A percentile compares a stretch with the other conserved stretches of the same genome.
These are phyloP conservation scores for Fusarium burgessii DNA, from an alignment of 2,329 filamentous ascomycete species.

Conservation along the genomic window DNA sequence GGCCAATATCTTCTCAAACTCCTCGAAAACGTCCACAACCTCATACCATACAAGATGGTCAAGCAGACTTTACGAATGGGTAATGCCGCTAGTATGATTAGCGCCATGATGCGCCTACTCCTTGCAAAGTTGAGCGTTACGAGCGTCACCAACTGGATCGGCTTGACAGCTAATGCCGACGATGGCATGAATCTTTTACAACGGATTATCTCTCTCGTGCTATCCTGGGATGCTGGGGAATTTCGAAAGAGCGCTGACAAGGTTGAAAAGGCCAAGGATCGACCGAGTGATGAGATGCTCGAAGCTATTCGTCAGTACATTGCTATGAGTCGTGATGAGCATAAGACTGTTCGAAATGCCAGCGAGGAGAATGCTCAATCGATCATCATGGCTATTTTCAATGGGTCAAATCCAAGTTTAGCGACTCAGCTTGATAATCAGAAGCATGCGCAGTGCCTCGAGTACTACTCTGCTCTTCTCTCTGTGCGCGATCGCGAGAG, in stretches of 20 bases:
- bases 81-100: constrained; percentile 86
- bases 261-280: constrained; percentile 71
- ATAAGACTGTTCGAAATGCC: constrained; percentile 67
- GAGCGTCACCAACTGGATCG: constrained; percentile 82
- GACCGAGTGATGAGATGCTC: constrained; percentile 70
- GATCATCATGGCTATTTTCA: constrained; percentile 75
- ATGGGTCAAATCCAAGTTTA: constrained; percentile 60
- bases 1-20: constrained; percentile 80
- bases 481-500: constrained; percentile 79
- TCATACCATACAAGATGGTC: constrained; percentile 78
- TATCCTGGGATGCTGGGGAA: constrained; percentile 79
- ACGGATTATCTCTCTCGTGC: constrained; percentile 77
- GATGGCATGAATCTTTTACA: constrained; percentile 87
- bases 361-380: constrained; percentile 67
- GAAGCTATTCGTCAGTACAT: constrained; percentile 71
- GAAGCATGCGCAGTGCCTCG: constrained; percentile 73
- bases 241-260: constrained; percentile 74
- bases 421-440: constrained; percentile 63
- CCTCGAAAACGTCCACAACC: constrained; percentile 74
- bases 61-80: constrained; percentile 80
- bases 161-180: constrained; percentile 75
- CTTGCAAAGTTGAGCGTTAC: constrained; percentile 83
- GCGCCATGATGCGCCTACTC: constrained; percentile 76
- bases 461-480: constrained; percentile 78
- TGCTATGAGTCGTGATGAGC: constrained; percentile 63